Evolutionary conservation across 352 stramenopile species (phyloP).

Genomic region (Globisporangium middletonii): DNA sequence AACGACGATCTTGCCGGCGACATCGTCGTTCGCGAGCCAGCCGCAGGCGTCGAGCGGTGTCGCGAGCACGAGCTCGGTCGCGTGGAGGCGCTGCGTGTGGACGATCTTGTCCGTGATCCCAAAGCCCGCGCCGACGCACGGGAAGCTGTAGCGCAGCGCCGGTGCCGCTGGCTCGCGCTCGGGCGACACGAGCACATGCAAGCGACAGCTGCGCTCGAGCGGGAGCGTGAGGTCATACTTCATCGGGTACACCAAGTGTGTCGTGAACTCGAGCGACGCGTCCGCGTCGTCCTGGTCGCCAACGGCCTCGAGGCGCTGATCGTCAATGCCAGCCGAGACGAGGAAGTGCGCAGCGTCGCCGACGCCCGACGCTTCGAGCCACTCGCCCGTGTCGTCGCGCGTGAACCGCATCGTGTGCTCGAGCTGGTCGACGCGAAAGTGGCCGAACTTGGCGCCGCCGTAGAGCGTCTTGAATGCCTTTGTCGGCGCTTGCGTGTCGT

Average conservation of each 20-base stretch:
- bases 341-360: slow-evolving; percentile 40
- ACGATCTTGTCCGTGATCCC: slow-evolving; percentile 32
- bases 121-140: slow-evolving; percentile 58
- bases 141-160: slow-evolving; percentile 25
- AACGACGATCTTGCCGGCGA: slow-evolving; percentile 47
- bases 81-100: slow-evolving; percentile 16
- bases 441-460: slow-evolving; percentile 45
- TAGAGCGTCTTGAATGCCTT: slow-evolving; percentile 33
- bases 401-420: slow-evolving; percentile 50
- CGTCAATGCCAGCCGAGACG: slow-evolving; percentile 23
- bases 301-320: slow-evolving; percentile 2
- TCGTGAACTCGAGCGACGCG: slow-evolving; percentile 12
- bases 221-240: slow-evolving; percentile 9
- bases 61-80: slow-evolving; percentile 32
- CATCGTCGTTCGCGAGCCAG: slow-evolving; percentile 26
- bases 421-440: slow-evolving; percentile 63
- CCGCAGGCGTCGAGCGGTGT: slow-evolving; percentile 52
- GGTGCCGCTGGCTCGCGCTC: slow-evolving; percentile 3
- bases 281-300: slow-evolving; percentile 5
- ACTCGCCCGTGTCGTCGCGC: slow-evolving; percentile 58
- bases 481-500: neutral
- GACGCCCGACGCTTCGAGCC: slow-evolving; percentile 54
- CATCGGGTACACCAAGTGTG: slow-evolving; percentile 14
- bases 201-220: slow-evolving; percentile 11
- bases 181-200: slow-evolving; percentile 9